Conservation (phyloP, 805 yeast species). For the Metschnikowia aberdeeniae region DNA sequence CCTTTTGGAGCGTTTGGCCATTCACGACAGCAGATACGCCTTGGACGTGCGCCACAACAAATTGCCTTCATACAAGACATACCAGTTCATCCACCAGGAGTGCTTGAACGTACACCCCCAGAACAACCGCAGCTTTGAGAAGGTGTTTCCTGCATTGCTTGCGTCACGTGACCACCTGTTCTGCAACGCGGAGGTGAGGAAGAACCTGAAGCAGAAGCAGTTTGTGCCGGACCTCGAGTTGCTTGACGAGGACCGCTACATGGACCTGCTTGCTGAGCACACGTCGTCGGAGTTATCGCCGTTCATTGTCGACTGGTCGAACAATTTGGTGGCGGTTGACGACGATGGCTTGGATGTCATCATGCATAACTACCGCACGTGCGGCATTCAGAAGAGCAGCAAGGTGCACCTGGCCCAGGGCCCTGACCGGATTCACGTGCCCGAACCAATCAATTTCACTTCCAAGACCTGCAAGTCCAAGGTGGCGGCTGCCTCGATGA, state of each 20-base stretch:
- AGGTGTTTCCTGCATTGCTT: conserved; percentile 19
- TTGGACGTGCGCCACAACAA: conserved; percentile 19
- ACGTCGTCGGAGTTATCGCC: conserved; percentile 17
- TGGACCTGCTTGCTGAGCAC: conserved; percentile 12
- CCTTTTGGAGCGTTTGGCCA: conserved; percentile 23
- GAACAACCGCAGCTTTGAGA: conserved; percentile 18
- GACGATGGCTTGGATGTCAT: conserved; percentile 41
- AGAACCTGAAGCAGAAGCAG: conserved; percentile 15
- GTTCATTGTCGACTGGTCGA: conserved; percentile 58
- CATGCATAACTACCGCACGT: conserved; percentile 32
- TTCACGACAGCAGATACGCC: conserved; percentile 18
- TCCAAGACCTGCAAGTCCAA: conserved; percentile 4
- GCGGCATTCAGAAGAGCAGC: conserved; percentile 18
- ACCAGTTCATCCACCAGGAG: conserved; percentile 19
- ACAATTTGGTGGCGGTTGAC: conserved; percentile 50
- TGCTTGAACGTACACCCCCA: conserved; percentile 20
- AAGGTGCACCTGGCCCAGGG: conserved; percentile 12
- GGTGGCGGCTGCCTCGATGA: conserved; percentile 11
- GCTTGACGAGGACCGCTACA: conserved; percentile 11
- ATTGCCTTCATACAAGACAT: conserved; percentile 18
- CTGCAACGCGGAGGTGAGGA: conserved; percentile 16
- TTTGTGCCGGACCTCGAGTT: conserved; percentile 19
- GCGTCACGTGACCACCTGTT: conserved; percentile 16
- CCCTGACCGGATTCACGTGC: conserved; percentile 8
- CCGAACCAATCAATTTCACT: background rate